Evolutionary conservation across 2,329 filamentous ascomycete species (phyloP).

Genomic region (Penicillium sp.): DNA sequence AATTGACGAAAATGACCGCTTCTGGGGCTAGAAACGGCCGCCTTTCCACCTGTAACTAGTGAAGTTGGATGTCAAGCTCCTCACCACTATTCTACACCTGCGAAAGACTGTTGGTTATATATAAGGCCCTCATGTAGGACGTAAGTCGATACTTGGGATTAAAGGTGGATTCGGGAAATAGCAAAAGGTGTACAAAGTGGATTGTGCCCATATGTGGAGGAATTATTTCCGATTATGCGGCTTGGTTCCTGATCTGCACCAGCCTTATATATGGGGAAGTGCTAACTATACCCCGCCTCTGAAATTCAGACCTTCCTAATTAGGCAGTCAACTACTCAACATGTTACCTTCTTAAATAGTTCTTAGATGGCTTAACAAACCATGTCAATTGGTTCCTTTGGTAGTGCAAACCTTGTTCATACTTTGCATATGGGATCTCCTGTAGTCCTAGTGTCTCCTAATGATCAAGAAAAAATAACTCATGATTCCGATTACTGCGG

Average conservation of each 20-base stretch:
- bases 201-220: neutral
- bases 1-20: neutral
- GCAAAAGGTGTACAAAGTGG: neutral
- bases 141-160: neutral
- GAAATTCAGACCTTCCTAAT: too few species aligned
- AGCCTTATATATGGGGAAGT: neutral
- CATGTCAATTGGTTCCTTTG: too few species aligned
- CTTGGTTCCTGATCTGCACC: neutral
- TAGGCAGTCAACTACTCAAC: too few species aligned
- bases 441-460: too few species aligned
- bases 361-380: too few species aligned
- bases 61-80: neutral
- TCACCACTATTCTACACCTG: neutral
- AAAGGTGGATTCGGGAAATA: neutral
- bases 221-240: neutral
- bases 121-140: neutral
- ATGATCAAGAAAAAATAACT: too few species aligned
- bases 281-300: too few species aligned
- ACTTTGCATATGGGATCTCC: too few species aligned
- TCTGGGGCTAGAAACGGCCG: neutral
- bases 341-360: too few species aligned
- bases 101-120: neutral
- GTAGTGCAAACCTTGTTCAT: too few species aligned
- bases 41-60: neutral
- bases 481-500: too few species aligned